Percentiles rank a stretch among this genome's conserved stretches.
phyloP scores from a whole-genome alignment of 2,329 filamentous ascomycete species.

The Pseudogymnoascus sp. region DNA sequence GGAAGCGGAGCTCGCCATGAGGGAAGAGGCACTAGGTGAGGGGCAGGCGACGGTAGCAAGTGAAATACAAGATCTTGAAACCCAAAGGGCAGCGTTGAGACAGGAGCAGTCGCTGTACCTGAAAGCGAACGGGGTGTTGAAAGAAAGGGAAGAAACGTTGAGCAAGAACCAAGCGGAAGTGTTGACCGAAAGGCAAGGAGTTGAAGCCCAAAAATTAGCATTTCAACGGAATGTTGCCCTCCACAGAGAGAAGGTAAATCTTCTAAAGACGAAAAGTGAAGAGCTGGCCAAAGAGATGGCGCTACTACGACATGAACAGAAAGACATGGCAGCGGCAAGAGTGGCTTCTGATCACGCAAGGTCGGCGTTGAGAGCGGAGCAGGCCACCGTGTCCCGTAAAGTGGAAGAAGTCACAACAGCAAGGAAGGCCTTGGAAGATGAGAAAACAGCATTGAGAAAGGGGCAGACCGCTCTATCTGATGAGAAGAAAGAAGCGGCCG shows the following conservation, averaged over 20 bases:
- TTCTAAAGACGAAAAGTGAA: neutral
- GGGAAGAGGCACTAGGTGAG: neutral
- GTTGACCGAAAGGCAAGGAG: neutral
- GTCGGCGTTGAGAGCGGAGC: neutral
- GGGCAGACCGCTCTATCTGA: neutral
- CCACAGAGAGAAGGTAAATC: neutral
- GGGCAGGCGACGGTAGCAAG: neutral
- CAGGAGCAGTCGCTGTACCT: neutral
- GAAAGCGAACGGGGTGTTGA: neutral
- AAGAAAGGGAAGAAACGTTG: neutral
- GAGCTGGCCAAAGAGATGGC: neutral
- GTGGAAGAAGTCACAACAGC: neutral
- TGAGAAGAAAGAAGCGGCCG: neutral
- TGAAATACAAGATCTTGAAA: neutral
- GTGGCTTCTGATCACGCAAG: neutral
- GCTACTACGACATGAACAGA: neutral
- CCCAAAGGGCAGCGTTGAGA: neutral
- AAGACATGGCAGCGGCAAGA: neutral
- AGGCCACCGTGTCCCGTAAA: neutral
- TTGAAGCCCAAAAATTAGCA: neutral
- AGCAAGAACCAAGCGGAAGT: neutral
- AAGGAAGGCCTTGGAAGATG: neutral
- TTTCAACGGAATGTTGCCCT: neutral
- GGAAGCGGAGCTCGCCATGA: neutral
- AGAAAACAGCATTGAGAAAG: neutral